Base-by-base conservation (phyloP, 805 yeast genomes). In the Metschnikowia borealis region DNA sequence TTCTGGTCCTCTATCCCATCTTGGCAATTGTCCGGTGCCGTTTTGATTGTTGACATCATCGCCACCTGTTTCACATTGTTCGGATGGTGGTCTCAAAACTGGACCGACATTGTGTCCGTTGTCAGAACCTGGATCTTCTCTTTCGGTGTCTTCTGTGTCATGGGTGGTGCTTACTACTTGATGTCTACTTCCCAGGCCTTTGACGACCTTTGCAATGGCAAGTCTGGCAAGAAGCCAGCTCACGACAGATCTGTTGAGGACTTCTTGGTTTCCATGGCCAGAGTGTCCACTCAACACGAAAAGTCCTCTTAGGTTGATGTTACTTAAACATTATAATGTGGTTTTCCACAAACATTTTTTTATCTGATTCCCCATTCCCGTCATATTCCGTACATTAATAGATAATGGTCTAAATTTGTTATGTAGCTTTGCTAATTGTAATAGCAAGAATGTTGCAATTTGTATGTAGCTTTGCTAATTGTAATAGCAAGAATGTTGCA, bases 1-100 rank as follows among this genome's bases (percentile, higher is more conserved):
- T 90, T 90, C 94, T 90, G 97, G 97, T 87, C 96, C 54, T 89
- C 96, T 43, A 66, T 80, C 53, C 97, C 97, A 79, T 90, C 97
- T 45, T 90, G 97, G 97, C 96, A 89, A 81, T 83, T 89, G 77
- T 63, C 94, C 64, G 96, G 96, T 79, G 97, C 97, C 65, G 96
- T 89, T 64, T 80, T 88, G 69, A 75, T 75, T 68, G 97, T 89
- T 69, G 97, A 89, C 75, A 75, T 89, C 79, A 75, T 90, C 65
- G 96, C 97, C 61, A 90, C 97, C 57, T 80, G 87, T 83, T 90
- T 89, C 84, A 78, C 89, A 66, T 74, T 89, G 68, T 90, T 89
- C 84, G 97, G 97, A 65, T 90, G 96, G 96, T 89, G 95, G 92
- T 86, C 95, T 61, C 96, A 88, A 76, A 90, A 90, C 84, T 89